phyloP scores from a whole-genome alignment of 106 monocot genomes.

The Phalaenopsis equestris region DNA sequence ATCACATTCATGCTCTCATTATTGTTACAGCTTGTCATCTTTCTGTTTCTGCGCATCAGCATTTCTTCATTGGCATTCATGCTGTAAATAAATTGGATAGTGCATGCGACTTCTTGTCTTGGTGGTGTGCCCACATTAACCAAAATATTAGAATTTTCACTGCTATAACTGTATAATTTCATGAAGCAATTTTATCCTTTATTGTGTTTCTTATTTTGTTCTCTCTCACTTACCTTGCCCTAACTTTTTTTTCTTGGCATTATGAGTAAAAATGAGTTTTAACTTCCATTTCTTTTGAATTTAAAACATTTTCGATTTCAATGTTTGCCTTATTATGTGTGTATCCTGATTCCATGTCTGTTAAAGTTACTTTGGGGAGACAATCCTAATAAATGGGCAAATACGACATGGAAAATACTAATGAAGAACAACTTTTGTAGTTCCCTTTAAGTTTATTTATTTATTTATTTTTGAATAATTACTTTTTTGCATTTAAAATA shows the following conservation, averaged over 20 bases:
- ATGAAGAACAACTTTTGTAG: not conserved
- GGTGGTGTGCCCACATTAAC: no score
- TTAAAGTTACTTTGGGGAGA: not conserved
- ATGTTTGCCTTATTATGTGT: not conserved
- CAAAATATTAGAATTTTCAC: no score
- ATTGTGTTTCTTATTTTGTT: not conserved
- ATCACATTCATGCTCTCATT: not conserved
- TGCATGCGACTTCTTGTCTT: no score
- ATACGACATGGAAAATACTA: not conserved
- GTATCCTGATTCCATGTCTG: not conserved
- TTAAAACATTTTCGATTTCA: not conserved
- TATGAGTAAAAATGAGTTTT: not conserved
- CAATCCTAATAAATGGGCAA: not conserved
- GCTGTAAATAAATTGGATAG: not conserved
- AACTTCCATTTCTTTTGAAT: not conserved
- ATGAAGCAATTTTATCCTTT: not conserved
- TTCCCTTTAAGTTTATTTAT: not conserved
- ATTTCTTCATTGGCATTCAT: not conserved
- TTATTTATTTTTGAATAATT: not conserved
- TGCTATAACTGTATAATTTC: no score
- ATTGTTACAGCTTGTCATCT: not conserved
- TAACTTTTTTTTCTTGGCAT: not conserved
- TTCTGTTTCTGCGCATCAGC: not conserved
- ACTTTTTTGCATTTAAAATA: not conserved
- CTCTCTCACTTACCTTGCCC: not conserved